Conservation (phyloP, 2,329 filamentous ascomycete genomes). For the Dryadomyces quercus-mongolicae region DNA sequence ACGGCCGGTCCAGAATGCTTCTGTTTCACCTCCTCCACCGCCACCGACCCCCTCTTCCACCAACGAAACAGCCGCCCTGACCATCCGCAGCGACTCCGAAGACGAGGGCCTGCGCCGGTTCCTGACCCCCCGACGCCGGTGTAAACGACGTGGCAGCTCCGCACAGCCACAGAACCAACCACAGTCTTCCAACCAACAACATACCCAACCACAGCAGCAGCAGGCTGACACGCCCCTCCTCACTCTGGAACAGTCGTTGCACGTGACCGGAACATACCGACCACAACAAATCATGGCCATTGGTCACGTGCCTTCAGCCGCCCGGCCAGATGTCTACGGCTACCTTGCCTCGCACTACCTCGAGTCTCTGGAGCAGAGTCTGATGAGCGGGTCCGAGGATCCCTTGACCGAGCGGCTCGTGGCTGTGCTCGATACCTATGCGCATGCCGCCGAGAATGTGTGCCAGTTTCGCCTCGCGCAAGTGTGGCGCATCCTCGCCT, state of each 20-base stretch:
- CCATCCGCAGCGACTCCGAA: slow-evolving; percentile 50
- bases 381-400: slow-evolving; percentile 26
- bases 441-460: slow-evolving; percentile 41
- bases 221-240: slow-evolving; percentile 22
- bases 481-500: slow-evolving; percentile 50
- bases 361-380: slow-evolving; percentile 33
- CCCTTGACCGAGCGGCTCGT: slow-evolving; percentile 33
- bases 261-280: slow-evolving; percentile 43
- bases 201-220: background rate
- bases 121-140: slow-evolving; percentile 30
- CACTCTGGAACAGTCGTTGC: slow-evolving; percentile 45
- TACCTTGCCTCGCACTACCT: slow-evolving; percentile 46
- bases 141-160: slow-evolving; percentile 30
- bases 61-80: slow-evolving; percentile 24
- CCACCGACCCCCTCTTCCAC: slow-evolving; percentile 31
- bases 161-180: slow-evolving; percentile 37
- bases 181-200: slow-evolving; percentile 15
- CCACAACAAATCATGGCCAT: slow-evolving; percentile 52
- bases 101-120: slow-evolving; percentile 52
- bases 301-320: slow-evolving; percentile 40
- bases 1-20: slow-evolving; percentile 16
- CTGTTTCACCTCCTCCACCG: slow-evolving; percentile 9
- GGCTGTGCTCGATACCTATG: slow-evolving; percentile 43
- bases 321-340: slow-evolving; percentile 38
- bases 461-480: slow-evolving; percentile 49